A percentile compares a stretch with the other conserved stretches of the same genome.
These are phyloP conservation scores for Colletotrichum zoysiae DNA, from an alignment of 2,329 filamentous ascomycete genomes.

Conservation along the genomic window DNA sequence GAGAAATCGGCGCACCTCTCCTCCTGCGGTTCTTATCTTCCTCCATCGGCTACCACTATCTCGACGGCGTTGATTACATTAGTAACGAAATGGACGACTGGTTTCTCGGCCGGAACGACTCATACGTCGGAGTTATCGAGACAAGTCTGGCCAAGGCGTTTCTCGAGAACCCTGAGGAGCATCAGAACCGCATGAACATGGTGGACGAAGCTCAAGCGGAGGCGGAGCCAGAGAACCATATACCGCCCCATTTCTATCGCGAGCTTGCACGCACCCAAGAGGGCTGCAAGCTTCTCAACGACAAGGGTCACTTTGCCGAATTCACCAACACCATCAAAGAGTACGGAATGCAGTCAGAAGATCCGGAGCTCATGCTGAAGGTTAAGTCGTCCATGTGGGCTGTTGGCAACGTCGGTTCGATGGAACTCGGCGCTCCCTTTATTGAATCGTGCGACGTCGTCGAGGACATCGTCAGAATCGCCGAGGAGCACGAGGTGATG, in stretches of 20 bases:
- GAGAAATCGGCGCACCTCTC: conserved; percentile 94
- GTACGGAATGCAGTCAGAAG: conserved; percentile 85
- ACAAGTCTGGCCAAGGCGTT: conserved; percentile 93
- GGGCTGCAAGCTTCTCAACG: conserved; percentile 87
- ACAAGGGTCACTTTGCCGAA: conserved; percentile 97
- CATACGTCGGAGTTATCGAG: conserved; percentile 94
- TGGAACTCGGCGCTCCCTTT: conserved; percentile 96
- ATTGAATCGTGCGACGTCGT: conserved; percentile 92
- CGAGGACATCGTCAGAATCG: conserved; percentile 87
- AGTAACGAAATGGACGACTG: conserved; percentile 99
- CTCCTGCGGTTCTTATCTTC: conserved; percentile 94
- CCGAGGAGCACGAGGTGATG: conserved; percentile 89
- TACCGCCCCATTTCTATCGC: conserved; percentile 98
- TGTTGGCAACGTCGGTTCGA: conserved; percentile 96
- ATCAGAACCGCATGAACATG: conserved; percentile 68
- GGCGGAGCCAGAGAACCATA: conserved; percentile 72
- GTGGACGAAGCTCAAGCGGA: conserved; percentile 70
- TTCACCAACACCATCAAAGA: conserved; percentile 92
- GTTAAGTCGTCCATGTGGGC: conserved; percentile 98
- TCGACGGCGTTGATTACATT: conserved; percentile 97
- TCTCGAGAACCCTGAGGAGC: conserved; percentile 71
- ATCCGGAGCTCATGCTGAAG: conserved; percentile 87
- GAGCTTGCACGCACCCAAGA: conserved; percentile 94
- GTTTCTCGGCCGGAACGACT: conserved; percentile 96
- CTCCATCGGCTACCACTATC: conserved; percentile 96